These are phyloP conservation scores for Blechomonas ayalai DNA, from an alignment of 208 protist species.

Conservation along the genomic window DNA sequence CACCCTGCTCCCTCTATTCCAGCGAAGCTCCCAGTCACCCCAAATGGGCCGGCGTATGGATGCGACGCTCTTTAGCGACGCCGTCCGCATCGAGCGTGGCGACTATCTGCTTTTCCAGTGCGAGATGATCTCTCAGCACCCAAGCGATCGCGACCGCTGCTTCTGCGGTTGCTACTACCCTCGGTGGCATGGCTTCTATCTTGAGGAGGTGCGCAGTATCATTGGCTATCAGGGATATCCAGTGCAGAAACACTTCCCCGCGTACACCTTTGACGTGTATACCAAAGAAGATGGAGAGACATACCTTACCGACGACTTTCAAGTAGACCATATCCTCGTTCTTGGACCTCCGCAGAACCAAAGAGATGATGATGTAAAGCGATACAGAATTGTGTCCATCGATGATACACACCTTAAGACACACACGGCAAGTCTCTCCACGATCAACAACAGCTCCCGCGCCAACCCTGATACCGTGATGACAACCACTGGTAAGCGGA, in stretches of 20 bases:
- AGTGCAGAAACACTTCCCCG: slow-evolving; percentile 63
- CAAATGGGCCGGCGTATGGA: slow-evolving; percentile 79
- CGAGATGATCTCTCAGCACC: slow-evolving; percentile 56
- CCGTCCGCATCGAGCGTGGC: slow-evolving; percentile 66
- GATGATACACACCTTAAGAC: slow-evolving; percentile 62
- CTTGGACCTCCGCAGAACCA: slow-evolving; percentile 73
- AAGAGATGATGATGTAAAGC: slow-evolving; percentile 71
- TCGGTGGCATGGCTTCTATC: slow-evolving; percentile 84
- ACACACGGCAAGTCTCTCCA: slow-evolving; percentile 15
- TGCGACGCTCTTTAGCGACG: slow-evolving; percentile 75
- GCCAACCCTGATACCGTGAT: slow-evolving; percentile 45
- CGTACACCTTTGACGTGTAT: slow-evolving; percentile 83
- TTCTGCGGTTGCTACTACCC: slow-evolving; percentile 89
- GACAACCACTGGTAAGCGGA: slow-evolving; percentile 12
- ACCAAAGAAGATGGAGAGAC: slow-evolving; percentile 48
- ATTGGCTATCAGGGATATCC: slow-evolving; percentile 74
- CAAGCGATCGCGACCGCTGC: slow-evolving; percentile 68
- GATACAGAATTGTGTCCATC: slow-evolving; percentile 76
- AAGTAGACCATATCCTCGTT: slow-evolving; percentile 57
- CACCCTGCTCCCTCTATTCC: background rate
- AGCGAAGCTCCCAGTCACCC: background rate
- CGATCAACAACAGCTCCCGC: slow-evolving; percentile 20
- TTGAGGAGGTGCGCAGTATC: slow-evolving; percentile 84
- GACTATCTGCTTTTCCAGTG: slow-evolving; percentile 83
- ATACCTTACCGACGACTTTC: slow-evolving; percentile 85